phyloP scores from a whole-genome alignment of 2,329 filamentous ascomycete species.

The Ilyonectria destructans region DNA sequence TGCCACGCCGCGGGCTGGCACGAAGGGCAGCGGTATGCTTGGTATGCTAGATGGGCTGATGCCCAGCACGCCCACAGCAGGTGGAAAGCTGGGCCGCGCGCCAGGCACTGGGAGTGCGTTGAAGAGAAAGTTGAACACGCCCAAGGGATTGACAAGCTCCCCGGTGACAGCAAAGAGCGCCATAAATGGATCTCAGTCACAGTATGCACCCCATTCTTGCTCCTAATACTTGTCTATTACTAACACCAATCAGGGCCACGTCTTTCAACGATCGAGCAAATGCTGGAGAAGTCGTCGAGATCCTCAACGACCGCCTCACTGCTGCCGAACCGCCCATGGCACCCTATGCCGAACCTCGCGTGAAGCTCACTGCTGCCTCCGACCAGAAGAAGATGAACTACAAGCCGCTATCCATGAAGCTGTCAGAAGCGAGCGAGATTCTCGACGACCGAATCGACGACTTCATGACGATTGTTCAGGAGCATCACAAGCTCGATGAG shows the following conservation, averaged over 20 bases:
- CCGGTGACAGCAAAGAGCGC: conserved; percentile 52
- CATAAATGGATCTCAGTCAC: conserved; percentile 51
- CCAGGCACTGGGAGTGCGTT: conserved; percentile 50
- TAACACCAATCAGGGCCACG: conserved; percentile 43
- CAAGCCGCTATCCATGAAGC: conserved; percentile 94
- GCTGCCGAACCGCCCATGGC: conserved; percentile 79
- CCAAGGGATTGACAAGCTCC: conserved; percentile 52
- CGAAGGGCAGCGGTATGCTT: conserved; percentile 80
- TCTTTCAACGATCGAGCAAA: conserved; percentile 83
- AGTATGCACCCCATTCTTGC: conserved; percentile 44
- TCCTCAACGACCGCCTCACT: conserved; percentile 83
- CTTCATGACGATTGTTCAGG: conserved; percentile 82
- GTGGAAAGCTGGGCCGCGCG: conserved; percentile 60
- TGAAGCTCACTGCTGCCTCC: conserved; percentile 88
- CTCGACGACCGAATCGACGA: conserved; percentile 96
- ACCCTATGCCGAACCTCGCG: conserved; percentile 81
- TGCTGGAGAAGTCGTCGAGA: conserved; percentile 85
- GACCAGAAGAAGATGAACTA: conserved; percentile 94
- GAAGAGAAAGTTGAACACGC: conserved; percentile 53
- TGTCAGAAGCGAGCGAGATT: conserved; percentile 92
- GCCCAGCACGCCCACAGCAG: conserved; percentile 72
- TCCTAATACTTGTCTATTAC: not conserved
- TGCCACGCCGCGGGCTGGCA: conserved; percentile 74
- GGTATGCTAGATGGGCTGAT: conserved; percentile 85
- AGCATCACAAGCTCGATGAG: conserved; percentile 83